Conservation (phyloP, 495 filamentous ascomycete species). For the Xylaria intraflava region DNA sequence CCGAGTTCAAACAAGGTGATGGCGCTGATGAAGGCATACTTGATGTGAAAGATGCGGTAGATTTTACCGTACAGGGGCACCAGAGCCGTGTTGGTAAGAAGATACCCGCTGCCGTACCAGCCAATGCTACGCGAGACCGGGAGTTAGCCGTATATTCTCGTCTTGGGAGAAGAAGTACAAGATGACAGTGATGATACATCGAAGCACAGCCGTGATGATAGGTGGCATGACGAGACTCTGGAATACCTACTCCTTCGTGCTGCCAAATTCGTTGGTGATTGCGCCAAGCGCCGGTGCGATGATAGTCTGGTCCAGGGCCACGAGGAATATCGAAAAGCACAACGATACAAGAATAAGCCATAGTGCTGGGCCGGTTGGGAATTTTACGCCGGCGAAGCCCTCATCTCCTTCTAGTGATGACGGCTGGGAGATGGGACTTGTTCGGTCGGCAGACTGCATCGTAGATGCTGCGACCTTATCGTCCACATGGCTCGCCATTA, state of each 20-base stretch:
- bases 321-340: slow-evolving; percentile 51
- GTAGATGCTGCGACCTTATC: neutral
- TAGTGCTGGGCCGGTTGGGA: slow-evolving; percentile 42
- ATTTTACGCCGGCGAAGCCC: slow-evolving; percentile 19
- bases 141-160: neutral
- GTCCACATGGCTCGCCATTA: neutral
- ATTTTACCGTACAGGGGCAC: neutral
- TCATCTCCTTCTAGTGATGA: neutral
- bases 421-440: neutral
- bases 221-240: no score
- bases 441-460: neutral
- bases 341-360: slow-evolving; percentile 43
- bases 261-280: slow-evolving; percentile 36
- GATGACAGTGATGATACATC: neutral
- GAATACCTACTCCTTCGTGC: slow-evolving; percentile 30
- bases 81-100: slow-evolving; percentile 31
- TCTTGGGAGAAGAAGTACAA: neutral
- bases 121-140: slow-evolving; percentile 18
- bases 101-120: slow-evolving; percentile 36
- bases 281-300: slow-evolving; percentile 53
- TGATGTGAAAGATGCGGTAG: slow-evolving; percentile 35
- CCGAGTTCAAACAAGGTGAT: slow-evolving; percentile 33
- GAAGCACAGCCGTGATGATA: neutral
- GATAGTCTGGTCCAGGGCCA: slow-evolving; percentile 59
- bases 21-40: slow-evolving; percentile 28